A percentile compares a stretch with the other conserved stretches of the same genome.
These are phyloP conservation scores for Coffea eugenioides DNA, from an alignment of 257 asterid species.

Conservation along the genomic window DNA sequence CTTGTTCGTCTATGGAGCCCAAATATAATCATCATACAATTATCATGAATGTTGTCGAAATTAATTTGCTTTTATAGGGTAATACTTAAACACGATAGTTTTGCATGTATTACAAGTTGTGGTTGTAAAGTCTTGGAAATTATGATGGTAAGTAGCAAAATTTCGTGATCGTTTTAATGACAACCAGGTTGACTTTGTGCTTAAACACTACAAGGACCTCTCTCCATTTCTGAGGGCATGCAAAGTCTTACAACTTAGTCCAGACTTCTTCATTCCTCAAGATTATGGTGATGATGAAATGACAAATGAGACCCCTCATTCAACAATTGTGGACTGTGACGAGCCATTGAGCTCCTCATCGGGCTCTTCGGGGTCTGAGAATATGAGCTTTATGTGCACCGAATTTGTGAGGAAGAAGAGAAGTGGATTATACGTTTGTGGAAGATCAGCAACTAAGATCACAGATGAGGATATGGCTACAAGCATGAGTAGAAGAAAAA, in stretches of 20 bases:
- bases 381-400: conserved; percentile 74
- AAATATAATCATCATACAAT: not conserved
- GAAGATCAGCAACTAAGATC: conserved; percentile 55
- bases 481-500: conserved; percentile 88
- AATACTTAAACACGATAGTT: not conserved
- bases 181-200: conserved; percentile 70
- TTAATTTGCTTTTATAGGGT: not conserved
- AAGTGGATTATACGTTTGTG: conserved; percentile 66
- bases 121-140: too few relatives aligned
- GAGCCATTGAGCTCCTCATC: conserved; percentile 54
- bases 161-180: not conserved
- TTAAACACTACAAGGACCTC: conserved; percentile 62
- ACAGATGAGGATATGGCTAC: conserved; percentile 75
- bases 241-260: conserved; percentile 72
- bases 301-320: conserved; percentile 56
- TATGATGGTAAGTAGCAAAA: not conserved
- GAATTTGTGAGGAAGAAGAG: conserved; percentile 78
- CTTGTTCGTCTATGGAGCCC: not conserved
- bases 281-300: conserved; percentile 67
- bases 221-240: conserved; percentile 79
- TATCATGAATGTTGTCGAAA: not conserved
- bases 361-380: conserved; percentile 65
- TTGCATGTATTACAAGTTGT: not conserved
- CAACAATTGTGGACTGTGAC: conserved; percentile 66
- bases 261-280: conserved; percentile 89